Percentiles rank a stretch among this genome's conserved stretches.
phyloP scores from a whole-genome alignment of 331 rosid genomes.

The Saraca asoca region DNA sequence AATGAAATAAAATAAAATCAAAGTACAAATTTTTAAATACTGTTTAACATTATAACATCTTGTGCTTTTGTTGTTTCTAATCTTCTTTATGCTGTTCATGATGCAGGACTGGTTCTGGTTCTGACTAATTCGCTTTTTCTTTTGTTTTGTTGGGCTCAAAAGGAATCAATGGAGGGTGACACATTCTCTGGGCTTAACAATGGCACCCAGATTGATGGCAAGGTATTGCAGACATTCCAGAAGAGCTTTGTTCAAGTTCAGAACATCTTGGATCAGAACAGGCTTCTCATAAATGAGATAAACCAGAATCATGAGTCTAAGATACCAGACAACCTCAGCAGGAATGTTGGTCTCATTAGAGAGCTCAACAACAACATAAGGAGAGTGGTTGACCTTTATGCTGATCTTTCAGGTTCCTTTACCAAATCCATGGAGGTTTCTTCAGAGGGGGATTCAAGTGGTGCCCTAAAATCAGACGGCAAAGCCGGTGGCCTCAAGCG shows the following conservation, averaged over 20 bases:
- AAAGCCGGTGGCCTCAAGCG: slow-evolving; percentile 71
- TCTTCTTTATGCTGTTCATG: slow-evolving; percentile 25
- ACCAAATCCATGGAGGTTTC: slow-evolving; percentile 81
- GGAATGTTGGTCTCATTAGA: slow-evolving; percentile 84
- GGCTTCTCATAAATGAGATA: slow-evolving; percentile 91
- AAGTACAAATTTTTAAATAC: slow-evolving; percentile 12
- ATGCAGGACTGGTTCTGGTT: slow-evolving; percentile 53
- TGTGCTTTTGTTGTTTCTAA: slow-evolving; percentile 32
- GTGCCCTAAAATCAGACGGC: slow-evolving; percentile 76
- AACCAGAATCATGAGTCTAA: slow-evolving; percentile 96
- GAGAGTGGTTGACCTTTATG: slow-evolving; percentile 93
- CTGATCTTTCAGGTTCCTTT: slow-evolving; percentile 82
- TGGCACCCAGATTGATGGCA: slow-evolving; percentile 68
- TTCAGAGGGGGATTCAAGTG: slow-evolving; percentile 94
- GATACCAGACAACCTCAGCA: slow-evolving; percentile 82
- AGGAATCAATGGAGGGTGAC: slow-evolving; percentile 75
- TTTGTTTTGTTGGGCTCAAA: slow-evolving; percentile 3
- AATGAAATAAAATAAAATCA: not conserved
- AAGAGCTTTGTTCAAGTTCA: slow-evolving; percentile 91
- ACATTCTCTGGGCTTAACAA: slow-evolving; percentile 71
- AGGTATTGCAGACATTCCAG: slow-evolving; percentile 75
- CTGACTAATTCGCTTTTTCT: slow-evolving; percentile 21
- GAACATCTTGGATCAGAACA: slow-evolving; percentile 83
- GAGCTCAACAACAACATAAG: slow-evolving; percentile 95
- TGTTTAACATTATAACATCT: slow-evolving; percentile 4